Base-by-base conservation (phyloP, 768 basidiomycete species). In the Mrakia gelida region DNA sequence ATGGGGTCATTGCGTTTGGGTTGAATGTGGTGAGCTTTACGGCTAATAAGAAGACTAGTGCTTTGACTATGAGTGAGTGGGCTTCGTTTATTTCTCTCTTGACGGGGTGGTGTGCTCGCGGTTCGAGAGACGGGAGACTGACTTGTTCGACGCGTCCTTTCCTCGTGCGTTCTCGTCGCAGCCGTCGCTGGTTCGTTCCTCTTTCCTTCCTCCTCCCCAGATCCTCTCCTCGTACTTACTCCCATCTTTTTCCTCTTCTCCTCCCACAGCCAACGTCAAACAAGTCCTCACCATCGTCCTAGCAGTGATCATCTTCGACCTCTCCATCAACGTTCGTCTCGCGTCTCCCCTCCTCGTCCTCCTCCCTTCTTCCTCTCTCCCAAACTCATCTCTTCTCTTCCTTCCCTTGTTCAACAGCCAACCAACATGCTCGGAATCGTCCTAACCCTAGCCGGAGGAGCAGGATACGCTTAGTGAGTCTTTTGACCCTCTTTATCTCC, bases 1-100 rank as follows among this genome's bases (percentile, higher is more conserved):
- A 98, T 81, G 96, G 95, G 0, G 83, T 87, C 21, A 90, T 98
- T 81, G 97, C 97, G 5, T 98, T 97, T 82, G 91, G 90, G 21
- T 86, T 99, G 73, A 99, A 98, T 81, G 90, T 98, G 3, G 92
- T 97, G 76, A 93, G 92, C 83, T 97, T 99, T 82, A 92, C 92
- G 59, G 93, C 97, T n/a, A 99, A 98, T 85, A 91, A 91, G 84
- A 90, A 92, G 82, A 91, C 93, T 0, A 94, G 95, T 2, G 91
- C 94, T 18, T 83, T 96, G 80, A 92, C 91, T 68, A 96, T 95
- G 92, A 93, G 94, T 96, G 68, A 92, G 93, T 79, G 91, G 91
- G 92, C n/a, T n/a, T n/a, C n/a, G n/a, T n/a, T n/a, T n/a, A n/a
- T n/a, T n/a, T n/a, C n/a, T n/a, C n/a, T n/a, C n/a, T n/a, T n/a